A percentile compares a stretch with the other conserved stretches of the same genome.
Conservation (phyloP, 257 asterid species). For the Penstemon newberryi region DNA sequence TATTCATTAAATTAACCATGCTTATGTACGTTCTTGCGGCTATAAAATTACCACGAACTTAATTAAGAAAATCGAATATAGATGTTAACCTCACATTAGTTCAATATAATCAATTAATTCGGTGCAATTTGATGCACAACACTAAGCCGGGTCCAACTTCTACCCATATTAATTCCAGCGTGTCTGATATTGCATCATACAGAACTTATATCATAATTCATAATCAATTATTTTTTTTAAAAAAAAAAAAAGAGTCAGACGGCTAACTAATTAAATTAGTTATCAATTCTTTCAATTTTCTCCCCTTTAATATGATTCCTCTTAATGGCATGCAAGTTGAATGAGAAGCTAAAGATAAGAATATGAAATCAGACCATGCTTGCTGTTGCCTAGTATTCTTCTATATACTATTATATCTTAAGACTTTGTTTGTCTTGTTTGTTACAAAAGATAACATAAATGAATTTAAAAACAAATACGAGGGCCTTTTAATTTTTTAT, state of each 20-base stretch:
- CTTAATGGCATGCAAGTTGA: not conserved
- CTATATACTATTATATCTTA: not conserved
- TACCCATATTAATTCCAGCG: too few species aligned
- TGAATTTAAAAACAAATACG: not conserved
- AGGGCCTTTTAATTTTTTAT: not conserved
- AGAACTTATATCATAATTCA: not conserved
- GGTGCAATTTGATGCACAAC: too few species aligned
- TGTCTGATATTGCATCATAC: too few species aligned
- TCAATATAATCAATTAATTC: too few species aligned
- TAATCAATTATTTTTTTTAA: not conserved
- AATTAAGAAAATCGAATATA: too few species aligned
- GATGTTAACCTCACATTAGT: too few species aligned
- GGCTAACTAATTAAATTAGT: too few species aligned
- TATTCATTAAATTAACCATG: too few species aligned
- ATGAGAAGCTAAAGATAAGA: not conserved
- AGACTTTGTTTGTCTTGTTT: not conserved
- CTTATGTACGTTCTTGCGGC: not conserved
- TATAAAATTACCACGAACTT: not conserved
- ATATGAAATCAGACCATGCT: conserved; percentile 1
- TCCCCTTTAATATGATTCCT: not conserved
- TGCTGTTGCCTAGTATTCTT: not conserved
- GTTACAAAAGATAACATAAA: conserved; percentile 15
- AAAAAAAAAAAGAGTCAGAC: not conserved
- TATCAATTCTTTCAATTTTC: not conserved
- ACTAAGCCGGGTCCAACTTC: too few species aligned